Base-by-base conservation (phyloP, 192 early-diverging fungal genomes). In the Paraglomus occultum region DNA sequence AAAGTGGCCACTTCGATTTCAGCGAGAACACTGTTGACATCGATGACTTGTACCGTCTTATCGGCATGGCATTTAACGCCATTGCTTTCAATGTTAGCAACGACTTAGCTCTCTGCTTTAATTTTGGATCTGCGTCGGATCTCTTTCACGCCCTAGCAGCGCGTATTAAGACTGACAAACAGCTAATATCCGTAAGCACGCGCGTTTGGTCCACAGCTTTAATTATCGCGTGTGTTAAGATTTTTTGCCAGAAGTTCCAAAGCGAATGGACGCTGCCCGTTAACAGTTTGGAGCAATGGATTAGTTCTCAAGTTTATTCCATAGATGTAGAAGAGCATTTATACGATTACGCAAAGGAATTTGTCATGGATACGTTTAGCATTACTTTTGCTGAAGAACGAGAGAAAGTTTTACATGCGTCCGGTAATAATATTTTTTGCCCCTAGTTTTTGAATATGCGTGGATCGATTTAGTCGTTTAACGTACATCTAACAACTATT, bases 211-310 rank as follows among this genome's bases (percentile, higher is more conserved):
- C 52, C 4, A 69, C 67, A 31, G 67, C 67, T 20, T 22, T 69
- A 12, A 8, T 55, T 4, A 54, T 55, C 42, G 55, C 52, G 6
- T 55, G 55, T 14, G 6, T 69, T 9, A 69, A 46, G 22, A 0
- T 69, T 8, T 12, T 69, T 46, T 69, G 22, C n/a, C 55, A 51
- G 67, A 57, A 69, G 47, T 20, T 57, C 43, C 22, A 44, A 47
- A 23, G 11, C 15, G 67, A 69, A 47, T 69, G 67, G 67, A 57
- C 14, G 23, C 4, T 20, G 15, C 1, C 47, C 38, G 14, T 57
- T n/a, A 11, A 49, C 7, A 69, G 57, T 5, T 57, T 22, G 22
- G 67, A 69, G 47, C 14, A 46, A 42, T 57, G 67, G 67, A 10
- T 69, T 9, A 57, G 20, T 45, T 18, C 4, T 57, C 18, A 69